Percentiles rank a stretch among this genome's conserved stretches.
These are phyloP conservation scores for Aspergillus fumigatiaffinis DNA, from an alignment of 2,329 filamentous ascomycete genomes.

Conservation along the genomic window DNA sequence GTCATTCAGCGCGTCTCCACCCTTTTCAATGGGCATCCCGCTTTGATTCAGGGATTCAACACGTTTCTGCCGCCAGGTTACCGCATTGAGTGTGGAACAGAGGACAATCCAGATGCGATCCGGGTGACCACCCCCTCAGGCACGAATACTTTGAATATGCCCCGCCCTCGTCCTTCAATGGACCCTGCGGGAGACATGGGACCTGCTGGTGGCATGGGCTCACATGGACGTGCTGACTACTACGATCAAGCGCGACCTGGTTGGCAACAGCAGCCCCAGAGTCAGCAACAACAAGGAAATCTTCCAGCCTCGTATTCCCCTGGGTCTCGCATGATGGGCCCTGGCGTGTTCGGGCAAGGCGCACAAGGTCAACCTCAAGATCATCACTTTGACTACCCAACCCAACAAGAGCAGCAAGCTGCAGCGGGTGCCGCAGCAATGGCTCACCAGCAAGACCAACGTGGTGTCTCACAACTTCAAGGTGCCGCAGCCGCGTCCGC, in stretches of 20 bases:
- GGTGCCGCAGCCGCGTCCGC: slow-evolving; percentile 60
- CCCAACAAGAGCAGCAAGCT: slow-evolving; percentile 44
- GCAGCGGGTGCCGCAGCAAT: slow-evolving; percentile 43
- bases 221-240: slow-evolving; percentile 35
- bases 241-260: slow-evolving; percentile 38
- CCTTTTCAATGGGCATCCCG: slow-evolving; percentile 91
- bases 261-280: slow-evolving; percentile 35
- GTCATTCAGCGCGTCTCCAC: slow-evolving; percentile 96
- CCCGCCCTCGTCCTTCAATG: slow-evolving; percentile 34
- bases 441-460: slow-evolving; percentile 61
- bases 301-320: slow-evolving; percentile 39
- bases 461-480: slow-evolving; percentile 62
- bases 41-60: slow-evolving; percentile 95
- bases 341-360: slow-evolving; percentile 34
- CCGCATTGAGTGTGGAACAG: slow-evolving; percentile 90
- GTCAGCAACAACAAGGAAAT: slow-evolving; percentile 28
- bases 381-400: slow-evolving; percentile 41
- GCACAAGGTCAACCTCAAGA: slow-evolving; percentile 39
- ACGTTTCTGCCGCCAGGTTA: slow-evolving; percentile 96
- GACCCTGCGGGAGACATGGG: slow-evolving; percentile 31
- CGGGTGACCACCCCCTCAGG: slow-evolving; percentile 95
- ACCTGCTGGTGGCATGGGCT: slow-evolving; percentile 27
- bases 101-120: slow-evolving; percentile 92
- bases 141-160: slow-evolving; percentile 88
- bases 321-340: slow-evolving; percentile 34